These are phyloP conservation scores for Selenicereus undatus DNA, from an alignment of 148 eudicot genomes.

Conservation along the genomic window DNA sequence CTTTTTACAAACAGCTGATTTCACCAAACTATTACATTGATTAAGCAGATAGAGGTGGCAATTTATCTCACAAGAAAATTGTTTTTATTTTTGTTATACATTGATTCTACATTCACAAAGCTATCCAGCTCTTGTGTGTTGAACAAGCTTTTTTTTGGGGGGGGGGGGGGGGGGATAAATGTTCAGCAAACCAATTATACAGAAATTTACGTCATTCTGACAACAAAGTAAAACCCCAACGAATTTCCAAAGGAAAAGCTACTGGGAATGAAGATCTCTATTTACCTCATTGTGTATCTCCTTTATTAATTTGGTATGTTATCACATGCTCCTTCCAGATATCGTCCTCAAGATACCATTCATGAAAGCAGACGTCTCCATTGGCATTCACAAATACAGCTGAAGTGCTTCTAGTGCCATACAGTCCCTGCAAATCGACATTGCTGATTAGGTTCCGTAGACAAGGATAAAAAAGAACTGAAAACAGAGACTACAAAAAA, in stretches of 20 bases:
- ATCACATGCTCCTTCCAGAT: conserved; percentile 54
- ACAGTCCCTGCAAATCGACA: conserved; percentile 43
- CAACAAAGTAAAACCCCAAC: not conserved
- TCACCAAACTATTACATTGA: no score
- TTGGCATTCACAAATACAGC: conserved; percentile 37
- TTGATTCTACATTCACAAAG: no score
- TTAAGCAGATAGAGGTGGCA: no score
- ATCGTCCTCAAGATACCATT: conserved; percentile 48
- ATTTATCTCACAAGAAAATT: not conserved
- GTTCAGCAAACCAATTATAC: not conserved
- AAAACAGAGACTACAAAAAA: not conserved
- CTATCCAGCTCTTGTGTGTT: not conserved
- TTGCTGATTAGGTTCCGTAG: not conserved
- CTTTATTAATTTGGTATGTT: conserved; percentile 37
- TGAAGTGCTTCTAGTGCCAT: conserved; percentile 84
- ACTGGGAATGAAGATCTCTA: not conserved
- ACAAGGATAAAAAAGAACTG: not conserved
- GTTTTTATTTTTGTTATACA: no score
- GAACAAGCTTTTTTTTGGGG: not conserved
- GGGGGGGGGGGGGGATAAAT: no score
- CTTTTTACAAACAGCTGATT: no score
- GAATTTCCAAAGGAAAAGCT: not conserved
- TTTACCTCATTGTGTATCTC: conserved; percentile 4
- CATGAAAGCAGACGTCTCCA: conserved; percentile 57
- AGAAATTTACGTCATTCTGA: no score